phyloP scores from a whole-genome alignment of 129 eudicot species.

The Flaveria bidentis region DNA sequence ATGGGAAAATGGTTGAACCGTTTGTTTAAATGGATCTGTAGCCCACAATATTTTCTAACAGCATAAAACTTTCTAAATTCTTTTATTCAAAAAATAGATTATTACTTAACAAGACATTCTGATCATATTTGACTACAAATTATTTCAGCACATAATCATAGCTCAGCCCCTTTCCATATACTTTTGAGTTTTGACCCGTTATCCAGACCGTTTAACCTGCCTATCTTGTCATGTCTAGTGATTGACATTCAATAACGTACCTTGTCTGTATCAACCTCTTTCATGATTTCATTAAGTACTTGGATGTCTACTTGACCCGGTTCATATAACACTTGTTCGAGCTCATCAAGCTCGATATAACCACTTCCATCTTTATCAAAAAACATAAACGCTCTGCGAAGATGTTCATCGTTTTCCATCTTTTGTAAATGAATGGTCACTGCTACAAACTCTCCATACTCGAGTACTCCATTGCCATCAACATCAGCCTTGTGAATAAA shows the following conservation, averaged over 20 bases:
- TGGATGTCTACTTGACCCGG: conserved; percentile 72
- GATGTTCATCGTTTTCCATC: conserved; percentile 92
- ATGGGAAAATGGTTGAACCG: background rate
- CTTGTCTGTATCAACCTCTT: conserved; percentile 95
- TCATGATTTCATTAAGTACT: conserved; percentile 76
- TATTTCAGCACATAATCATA: too few relatives aligned
- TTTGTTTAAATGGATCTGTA: background rate
- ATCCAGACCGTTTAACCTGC: background rate
- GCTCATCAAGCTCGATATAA: conserved; percentile 76
- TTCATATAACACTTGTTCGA: conserved; percentile 84
- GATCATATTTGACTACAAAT: too few relatives aligned
- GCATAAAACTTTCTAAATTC: too few relatives aligned
- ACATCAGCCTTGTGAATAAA: conserved; percentile 70
- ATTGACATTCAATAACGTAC: conserved; percentile 29
- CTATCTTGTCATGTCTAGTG: background rate
- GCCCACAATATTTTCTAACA: too few relatives aligned
- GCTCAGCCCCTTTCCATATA: too few relatives aligned
- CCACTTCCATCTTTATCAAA: conserved; percentile 93
- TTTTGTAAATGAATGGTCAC: conserved; percentile 92
- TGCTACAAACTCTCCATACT: conserved; percentile 97
- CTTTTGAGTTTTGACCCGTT: conserved; percentile 10
- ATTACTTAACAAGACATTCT: too few relatives aligned
- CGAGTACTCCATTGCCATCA: conserved; percentile 91
- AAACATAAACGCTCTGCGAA: conserved; percentile 81
- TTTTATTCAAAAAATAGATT: too few relatives aligned